Percentiles rank a stretch among this genome's conserved stretches.
Conservation (phyloP, 164 flowering plant genomes). For the Berberis vulgaris region DNA sequence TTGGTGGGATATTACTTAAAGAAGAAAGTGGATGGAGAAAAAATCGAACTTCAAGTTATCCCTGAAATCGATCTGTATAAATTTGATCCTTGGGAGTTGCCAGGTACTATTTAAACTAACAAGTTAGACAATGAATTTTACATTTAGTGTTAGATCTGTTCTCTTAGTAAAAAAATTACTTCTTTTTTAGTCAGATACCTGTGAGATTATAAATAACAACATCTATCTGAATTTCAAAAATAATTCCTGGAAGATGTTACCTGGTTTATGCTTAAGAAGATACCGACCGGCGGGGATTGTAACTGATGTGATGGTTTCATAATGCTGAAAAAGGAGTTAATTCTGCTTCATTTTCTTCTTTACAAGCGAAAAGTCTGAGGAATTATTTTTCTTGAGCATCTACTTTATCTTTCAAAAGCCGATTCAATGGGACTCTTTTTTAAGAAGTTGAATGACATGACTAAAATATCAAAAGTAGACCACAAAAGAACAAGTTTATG, state of each 20-base stretch:
- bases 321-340: background rate
- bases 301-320: background rate
- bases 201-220: too few relatives aligned
- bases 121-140: too few relatives aligned
- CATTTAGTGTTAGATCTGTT: too few relatives aligned
- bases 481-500: background rate
- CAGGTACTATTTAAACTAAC: constrained; percentile 34
- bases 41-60: constrained; percentile 86
- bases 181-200: too few relatives aligned
- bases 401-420: constrained; percentile 17
- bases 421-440: constrained; percentile 4
- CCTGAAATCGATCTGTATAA: constrained; percentile 79
- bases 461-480: background rate
- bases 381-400: constrained; percentile 16
- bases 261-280: too few relatives aligned
- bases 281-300: background rate
- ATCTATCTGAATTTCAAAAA: too few relatives aligned
- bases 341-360: constrained; percentile 5
- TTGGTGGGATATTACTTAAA: constrained; percentile 70
- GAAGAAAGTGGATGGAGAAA: constrained; percentile 69
- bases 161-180: too few relatives aligned
- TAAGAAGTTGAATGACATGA: background rate
- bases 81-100: constrained; percentile 93
- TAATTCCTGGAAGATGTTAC: too few relatives aligned
- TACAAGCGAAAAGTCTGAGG: constrained; percentile 8